These are phyloP conservation scores for Psilocybe tampanensis DNA, from an alignment of 768 basidiomycete genomes.

Conservation along the genomic window DNA sequence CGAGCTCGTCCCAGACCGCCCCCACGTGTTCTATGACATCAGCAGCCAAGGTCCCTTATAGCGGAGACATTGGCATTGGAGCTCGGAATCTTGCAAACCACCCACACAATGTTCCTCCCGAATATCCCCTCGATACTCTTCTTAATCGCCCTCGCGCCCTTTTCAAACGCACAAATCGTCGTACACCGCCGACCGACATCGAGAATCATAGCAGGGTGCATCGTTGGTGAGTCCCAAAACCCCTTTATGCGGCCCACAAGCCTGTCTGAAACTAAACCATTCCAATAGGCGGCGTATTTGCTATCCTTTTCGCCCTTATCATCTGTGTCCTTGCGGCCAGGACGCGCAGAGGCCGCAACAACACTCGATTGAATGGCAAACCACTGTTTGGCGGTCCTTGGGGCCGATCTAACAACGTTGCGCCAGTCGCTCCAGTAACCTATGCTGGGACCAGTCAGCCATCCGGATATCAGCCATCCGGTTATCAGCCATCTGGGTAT, in stretches of 20 bases:
- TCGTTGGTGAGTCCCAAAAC: slow-evolving; percentile 9
- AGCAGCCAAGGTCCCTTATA: neutral
- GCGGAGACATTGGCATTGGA: neutral
- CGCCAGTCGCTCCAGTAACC: neutral
- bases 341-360: no score
- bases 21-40: neutral
- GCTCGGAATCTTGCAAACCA: neutral
- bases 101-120: neutral
- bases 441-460: neutral
- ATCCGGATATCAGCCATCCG: neutral
- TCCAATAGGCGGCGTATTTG: neutral
- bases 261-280: neutral
- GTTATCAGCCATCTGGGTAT: neutral
- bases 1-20: neutral
- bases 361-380: neutral
- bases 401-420: slow-evolving; percentile 5
- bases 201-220: slow-evolving; percentile 15
- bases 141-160: neutral
- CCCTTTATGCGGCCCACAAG: neutral
- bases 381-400: slow-evolving; percentile 15
- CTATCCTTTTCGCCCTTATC: neutral
- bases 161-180: neutral
- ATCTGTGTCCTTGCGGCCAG: neutral
- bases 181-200: neutral
- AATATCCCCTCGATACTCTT: neutral